Conservation (phyloP, 352 stramenopile genomes). For the Peronospora belbahrii region DNA sequence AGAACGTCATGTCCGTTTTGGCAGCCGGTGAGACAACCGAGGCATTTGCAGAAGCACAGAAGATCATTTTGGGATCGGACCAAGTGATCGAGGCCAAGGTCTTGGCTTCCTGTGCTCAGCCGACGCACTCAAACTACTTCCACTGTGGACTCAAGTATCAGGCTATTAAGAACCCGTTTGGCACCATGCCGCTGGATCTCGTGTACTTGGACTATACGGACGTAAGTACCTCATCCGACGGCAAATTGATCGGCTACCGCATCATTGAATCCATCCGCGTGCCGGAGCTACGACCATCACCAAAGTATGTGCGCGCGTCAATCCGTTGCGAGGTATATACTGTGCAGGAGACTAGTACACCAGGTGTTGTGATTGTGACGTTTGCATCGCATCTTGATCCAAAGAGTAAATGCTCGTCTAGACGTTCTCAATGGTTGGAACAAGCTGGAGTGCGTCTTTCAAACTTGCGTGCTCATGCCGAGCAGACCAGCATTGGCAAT, state of each 20-base stretch:
- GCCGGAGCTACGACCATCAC: slow-evolving; percentile 39
- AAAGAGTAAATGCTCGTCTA: slow-evolving; percentile 65
- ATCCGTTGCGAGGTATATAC: slow-evolving; percentile 78
- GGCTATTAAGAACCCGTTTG: slow-evolving; percentile 77
- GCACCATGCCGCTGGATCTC: slow-evolving; percentile 49
- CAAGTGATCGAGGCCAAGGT: slow-evolving; percentile 63
- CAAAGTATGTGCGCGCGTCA: slow-evolving; percentile 61
- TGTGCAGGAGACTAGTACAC: slow-evolving; percentile 55
- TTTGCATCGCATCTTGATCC: slow-evolving; percentile 78
- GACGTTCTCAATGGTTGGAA: slow-evolving; percentile 51
- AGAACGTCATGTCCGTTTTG: slow-evolving; percentile 76
- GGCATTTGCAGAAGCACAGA: slow-evolving; percentile 53
- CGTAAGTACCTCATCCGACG: slow-evolving; percentile 49
- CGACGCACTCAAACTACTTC: slow-evolving; percentile 54
- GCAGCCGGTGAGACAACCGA: slow-evolving; percentile 43
- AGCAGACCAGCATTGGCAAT: slow-evolving; percentile 63
- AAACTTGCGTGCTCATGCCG: slow-evolving; percentile 54
- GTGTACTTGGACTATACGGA: slow-evolving; percentile 84
- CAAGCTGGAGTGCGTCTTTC: slow-evolving; percentile 41
- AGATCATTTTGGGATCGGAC: slow-evolving; percentile 47
- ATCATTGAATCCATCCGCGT: slow-evolving; percentile 80
- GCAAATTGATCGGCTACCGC: slow-evolving; percentile 61
- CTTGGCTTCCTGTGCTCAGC: slow-evolving; percentile 52
- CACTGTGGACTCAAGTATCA: slow-evolving; percentile 81
- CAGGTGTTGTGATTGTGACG: slow-evolving; percentile 74